phyloP scores from a whole-genome alignment of 148 eudicot species.

The Rhododendron simsii region DNA sequence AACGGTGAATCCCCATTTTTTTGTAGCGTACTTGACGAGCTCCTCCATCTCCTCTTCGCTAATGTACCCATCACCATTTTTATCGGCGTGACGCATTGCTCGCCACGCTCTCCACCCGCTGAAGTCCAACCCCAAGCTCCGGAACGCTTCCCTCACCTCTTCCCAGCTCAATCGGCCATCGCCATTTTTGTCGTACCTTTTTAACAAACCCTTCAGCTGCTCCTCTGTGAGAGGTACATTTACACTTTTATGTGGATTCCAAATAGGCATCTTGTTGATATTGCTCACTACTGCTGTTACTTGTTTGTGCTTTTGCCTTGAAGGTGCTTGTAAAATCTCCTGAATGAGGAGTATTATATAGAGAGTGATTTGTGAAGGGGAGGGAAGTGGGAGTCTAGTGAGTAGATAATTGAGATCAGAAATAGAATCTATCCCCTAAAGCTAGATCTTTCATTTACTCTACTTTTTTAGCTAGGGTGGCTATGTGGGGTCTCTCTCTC shows the following conservation, averaged over 20 bases:
- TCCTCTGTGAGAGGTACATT: not conserved
- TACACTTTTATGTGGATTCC: not conserved
- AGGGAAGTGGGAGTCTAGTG: not conserved
- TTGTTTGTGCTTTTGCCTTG: not conserved
- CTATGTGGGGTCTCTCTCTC: not conserved
- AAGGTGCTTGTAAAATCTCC: not conserved
- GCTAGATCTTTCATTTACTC: not conserved
- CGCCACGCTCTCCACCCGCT: not conserved
- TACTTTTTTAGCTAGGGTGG: not conserved
- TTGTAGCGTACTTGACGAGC: not conserved
- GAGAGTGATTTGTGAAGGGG: not conserved
- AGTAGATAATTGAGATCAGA: not conserved
- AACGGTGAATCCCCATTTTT: not conserved
- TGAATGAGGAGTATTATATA: not conserved
- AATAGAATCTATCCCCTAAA: not conserved
- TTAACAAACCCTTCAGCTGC: not conserved
- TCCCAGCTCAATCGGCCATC: not conserved
- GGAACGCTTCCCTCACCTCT: slow-evolving; percentile 4
- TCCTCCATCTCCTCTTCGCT: not conserved
- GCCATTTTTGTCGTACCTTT: slow-evolving; percentile 2
- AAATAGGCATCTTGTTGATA: not conserved
- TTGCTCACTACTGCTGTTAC: not conserved
- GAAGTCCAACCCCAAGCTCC: not conserved
- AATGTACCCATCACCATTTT: slow-evolving; percentile 3
- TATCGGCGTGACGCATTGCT: not conserved